Evolutionary conservation across 768 basidiomycete genomes (phyloP), one percentile per base, ranked within the genome.

Genomic region (Suillus decipiens): DNA sequence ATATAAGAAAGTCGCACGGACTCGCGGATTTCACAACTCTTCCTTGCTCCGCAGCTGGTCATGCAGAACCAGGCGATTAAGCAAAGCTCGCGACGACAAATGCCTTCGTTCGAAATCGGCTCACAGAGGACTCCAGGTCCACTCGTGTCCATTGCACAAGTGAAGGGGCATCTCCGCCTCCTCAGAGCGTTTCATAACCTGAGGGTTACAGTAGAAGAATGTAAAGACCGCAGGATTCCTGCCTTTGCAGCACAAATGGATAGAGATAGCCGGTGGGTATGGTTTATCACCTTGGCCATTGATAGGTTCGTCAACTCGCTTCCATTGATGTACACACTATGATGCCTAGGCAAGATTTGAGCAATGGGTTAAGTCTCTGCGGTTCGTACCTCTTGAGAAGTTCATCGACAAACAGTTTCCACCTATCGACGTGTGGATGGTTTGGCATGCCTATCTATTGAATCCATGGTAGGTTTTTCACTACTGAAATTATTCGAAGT

Each of bases 361-460:
- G 42, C 69, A 65, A 19, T 80, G 79, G 79, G 66, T 72, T 24
- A 55, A 54, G 28, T 71, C 67, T 5, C 53, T 75, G 59, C 61
- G 68, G 45, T 65, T 67, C 56, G 71, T 68, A 48, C 50, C 68
- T 3, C 63, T 76, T 11, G 73, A 70, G 58, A 66, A 64, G 41
- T 75, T 75, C 39, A 62, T 77, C 37, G 31, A 61, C 28, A 61
- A 57, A 5, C 66, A 75, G 12, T 50, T 76, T 17, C 79, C 79
- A 0, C 79, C 79, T 14, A 34, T 77, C 36, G 80, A 80, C 45
- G 79, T 80, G 28, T 75, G 76, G 71, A 78, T 80, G 78, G 75
- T 80, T 22, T 78, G 80, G 75, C 79, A 80, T 22, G 79, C 78
- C 1, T 80, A 81, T 67, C 22, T 77, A 55, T 76, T 80, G 24